Evolutionary conservation across 148 eudicot genomes (phyloP), one percentile per base, ranked within the genome.

Genomic region (Rhododendron griersonianum): DNA sequence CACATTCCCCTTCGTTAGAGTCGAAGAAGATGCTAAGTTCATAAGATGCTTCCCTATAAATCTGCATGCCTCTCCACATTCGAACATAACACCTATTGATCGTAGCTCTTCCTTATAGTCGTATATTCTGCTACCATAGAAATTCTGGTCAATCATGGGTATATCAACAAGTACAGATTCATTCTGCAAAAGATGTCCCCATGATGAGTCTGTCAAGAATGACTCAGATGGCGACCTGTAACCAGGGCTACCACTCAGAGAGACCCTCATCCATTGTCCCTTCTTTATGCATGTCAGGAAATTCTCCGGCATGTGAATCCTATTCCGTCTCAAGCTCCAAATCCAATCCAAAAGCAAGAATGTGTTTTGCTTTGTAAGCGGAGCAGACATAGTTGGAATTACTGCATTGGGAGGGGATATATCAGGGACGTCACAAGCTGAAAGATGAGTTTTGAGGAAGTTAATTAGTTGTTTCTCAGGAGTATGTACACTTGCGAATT

Each of bases 341-440:
- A 94, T 87, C 98, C 98, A 94, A 2, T 91, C 89, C 85, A 94
- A 87, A 50, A 94, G 88, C 86, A 93, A 81, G 51, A 91, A 91
- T 33, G 86, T 87, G 84, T 93, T 93, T 30, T 87, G 48, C 84
- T 84, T 89, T 0, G 89, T 94, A 50, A 94, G 85, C 3, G 92
- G 91, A 3, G 91, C 88, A 30, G 88, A 89, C 30, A 91, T 81
- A 16, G 91, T 85, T 55, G 94, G 88, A 69, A 93, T 85, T 14
- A 90, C 59, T 81, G 90, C 85, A 85, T 93, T 61, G 1, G 94
- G 98, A 83, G 95, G 98, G 78, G 78, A 71, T 87, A 93, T 50
- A 51, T 90, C 45, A 16, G 98, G 98, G 35, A 94, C 87, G 84
- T 94, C 98, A 83, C 89, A 88, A 75, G 93, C 95, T 74, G 69